Conservation (phyloP, 1,284 basidiomycete genomes). For the Irpex sp. region DNA sequence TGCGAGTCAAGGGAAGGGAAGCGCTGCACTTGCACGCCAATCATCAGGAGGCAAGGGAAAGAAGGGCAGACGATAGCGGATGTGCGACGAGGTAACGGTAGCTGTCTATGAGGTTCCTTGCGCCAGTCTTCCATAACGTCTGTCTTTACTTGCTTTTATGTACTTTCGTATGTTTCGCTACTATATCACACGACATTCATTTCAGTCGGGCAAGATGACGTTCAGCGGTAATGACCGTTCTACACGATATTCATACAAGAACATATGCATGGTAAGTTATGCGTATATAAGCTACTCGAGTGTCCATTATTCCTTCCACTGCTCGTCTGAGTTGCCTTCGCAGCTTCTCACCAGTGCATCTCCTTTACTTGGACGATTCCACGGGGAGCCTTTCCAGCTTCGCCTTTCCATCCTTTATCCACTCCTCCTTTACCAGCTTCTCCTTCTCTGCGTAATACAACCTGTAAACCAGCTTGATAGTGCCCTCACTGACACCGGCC, state of each 20-base stretch:
- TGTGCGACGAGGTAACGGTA: too few species aligned
- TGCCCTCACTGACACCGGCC: slow-evolving; percentile 96
- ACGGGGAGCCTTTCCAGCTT: slow-evolving; percentile 43
- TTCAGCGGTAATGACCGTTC: neutral
- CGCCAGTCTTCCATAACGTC: too few species aligned
- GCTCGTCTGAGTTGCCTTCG: neutral
- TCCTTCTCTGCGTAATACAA: slow-evolving; percentile 65
- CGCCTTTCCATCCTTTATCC: slow-evolving; percentile 75
- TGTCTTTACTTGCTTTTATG: neutral
- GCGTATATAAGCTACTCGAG: neutral
- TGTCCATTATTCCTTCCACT: neutral
- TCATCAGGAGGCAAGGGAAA: slow-evolving; percentile 23
- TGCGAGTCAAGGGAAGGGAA: slow-evolving; percentile 65
- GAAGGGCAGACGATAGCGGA: slow-evolving; percentile 18
- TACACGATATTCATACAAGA: neutral
- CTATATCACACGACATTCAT: neutral
- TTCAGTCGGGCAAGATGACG: neutral
- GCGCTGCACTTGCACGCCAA: slow-evolving; percentile 43
- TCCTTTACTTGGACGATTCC: slow-evolving; percentile 21
- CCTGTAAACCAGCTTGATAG: slow-evolving; percentile 85
- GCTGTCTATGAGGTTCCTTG: too few species aligned
- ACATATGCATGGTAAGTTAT: neutral
- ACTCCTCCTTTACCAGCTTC: slow-evolving; percentile 75
- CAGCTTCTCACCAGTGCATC: neutral
- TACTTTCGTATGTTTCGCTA: neutral